These are phyloP conservation scores for Colletotrichum filicis DNA, from an alignment of 2,329 filamentous ascomycete genomes.

Conservation along the genomic window DNA sequence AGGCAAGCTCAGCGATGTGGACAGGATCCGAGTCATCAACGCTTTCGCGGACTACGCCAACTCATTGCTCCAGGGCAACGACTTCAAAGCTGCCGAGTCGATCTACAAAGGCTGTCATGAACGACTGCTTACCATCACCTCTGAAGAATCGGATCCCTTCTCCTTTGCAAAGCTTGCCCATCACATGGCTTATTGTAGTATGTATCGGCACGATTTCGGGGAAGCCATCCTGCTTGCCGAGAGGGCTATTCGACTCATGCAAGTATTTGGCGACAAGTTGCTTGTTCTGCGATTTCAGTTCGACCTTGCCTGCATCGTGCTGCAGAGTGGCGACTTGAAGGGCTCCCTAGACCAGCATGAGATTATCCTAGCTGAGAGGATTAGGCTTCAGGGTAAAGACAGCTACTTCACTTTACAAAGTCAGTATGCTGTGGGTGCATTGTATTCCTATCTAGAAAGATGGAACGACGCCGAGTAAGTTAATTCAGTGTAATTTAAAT, in stretches of 20 bases:
- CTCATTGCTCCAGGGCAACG: constrained; percentile 34
- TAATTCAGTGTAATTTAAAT: background rate
- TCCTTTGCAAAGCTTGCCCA: constrained; percentile 36
- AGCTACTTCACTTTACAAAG: constrained; percentile 37
- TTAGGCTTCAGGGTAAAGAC: constrained; percentile 25
- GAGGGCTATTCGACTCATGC: constrained; percentile 30
- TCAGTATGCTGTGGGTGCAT: constrained; percentile 34
- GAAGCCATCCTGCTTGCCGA: constrained; percentile 28
- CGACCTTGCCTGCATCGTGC: constrained; percentile 36
- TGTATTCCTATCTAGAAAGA: constrained; percentile 31
- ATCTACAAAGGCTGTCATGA: constrained; percentile 29
- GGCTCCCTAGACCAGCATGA: constrained; percentile 33
- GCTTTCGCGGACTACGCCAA: constrained; percentile 35
- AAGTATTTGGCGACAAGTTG: constrained; percentile 6
- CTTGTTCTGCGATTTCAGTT: constrained; percentile 34
- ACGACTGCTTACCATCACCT: constrained; percentile 16
- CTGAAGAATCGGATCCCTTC: constrained; percentile 26
- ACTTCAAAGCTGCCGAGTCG: constrained; percentile 30
- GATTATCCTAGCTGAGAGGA: constrained; percentile 26
- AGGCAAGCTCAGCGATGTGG: constrained; percentile 1
- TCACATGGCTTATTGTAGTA: constrained; percentile 36
- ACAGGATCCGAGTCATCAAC: constrained; percentile 30
- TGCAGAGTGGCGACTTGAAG: constrained; percentile 33
- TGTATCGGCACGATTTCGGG: constrained; percentile 35
- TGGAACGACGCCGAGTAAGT: constrained; percentile 37